Conservation (phyloP, 2,329 filamentous ascomycete genomes). For the Fusarium decemcellulare region DNA sequence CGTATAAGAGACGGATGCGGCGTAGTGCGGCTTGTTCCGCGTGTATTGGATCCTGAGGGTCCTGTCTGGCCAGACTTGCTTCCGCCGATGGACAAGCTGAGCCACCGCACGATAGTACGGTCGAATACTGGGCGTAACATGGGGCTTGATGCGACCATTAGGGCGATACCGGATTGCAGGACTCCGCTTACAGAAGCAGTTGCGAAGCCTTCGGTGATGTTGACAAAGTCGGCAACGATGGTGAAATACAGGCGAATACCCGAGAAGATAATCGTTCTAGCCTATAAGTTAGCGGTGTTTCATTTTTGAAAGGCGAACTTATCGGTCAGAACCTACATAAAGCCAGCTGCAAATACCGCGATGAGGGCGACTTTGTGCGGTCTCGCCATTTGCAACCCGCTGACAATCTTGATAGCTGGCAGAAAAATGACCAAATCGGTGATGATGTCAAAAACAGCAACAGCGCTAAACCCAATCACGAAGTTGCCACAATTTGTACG, state of each 20-base stretch:
- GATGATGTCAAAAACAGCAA: neutral
- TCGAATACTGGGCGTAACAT: slow-evolving; percentile 24
- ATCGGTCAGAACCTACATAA: neutral
- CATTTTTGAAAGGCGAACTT: too few relatives aligned
- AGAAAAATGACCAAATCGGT: neutral
- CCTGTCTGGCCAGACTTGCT: neutral
- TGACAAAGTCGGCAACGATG: slow-evolving; percentile 15
- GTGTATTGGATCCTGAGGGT: neutral
- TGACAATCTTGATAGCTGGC: neutral
- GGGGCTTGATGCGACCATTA: slow-evolving; percentile 28
- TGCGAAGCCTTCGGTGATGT: slow-evolving; percentile 20
- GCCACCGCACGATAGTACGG: slow-evolving; percentile 6
- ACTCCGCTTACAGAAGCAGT: slow-evolving; percentile 17
- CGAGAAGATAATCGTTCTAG: slow-evolving; percentile 26
- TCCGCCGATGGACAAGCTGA: neutral
- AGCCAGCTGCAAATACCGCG: neutral
- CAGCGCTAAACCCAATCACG: neutral
- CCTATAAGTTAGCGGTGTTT: neutral
- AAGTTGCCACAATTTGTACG: neutral
- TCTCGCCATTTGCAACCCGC: neutral
- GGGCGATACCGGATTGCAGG: slow-evolving; percentile 22
- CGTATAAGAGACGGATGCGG: neutral
- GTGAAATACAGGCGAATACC: slow-evolving; percentile 21
- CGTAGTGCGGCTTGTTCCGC: neutral
- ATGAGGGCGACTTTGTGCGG: neutral